Conservation (phyloP, 2,329 filamentous ascomycete genomes). For the Diaporthe nobilis region DNA sequence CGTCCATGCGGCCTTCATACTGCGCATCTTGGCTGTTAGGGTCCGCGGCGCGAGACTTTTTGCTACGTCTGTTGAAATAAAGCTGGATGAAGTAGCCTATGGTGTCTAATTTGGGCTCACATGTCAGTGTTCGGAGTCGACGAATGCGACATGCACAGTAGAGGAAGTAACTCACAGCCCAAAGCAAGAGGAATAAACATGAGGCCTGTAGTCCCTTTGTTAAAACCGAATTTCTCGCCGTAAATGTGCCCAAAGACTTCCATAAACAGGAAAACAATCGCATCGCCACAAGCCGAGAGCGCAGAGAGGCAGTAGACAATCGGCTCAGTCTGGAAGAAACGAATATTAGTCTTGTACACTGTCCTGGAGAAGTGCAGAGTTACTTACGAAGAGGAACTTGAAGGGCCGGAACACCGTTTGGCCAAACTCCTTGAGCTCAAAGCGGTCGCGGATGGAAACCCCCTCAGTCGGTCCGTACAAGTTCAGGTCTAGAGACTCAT, state of each 20-base stretch:
- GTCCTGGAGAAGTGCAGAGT: not conserved
- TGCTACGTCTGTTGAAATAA: not conserved
- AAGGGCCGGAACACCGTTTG: conserved; percentile 22
- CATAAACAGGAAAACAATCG: conserved; percentile 83
- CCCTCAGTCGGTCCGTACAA: conserved; percentile 25
- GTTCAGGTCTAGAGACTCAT: conserved; percentile 11
- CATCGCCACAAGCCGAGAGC: conserved; percentile 80
- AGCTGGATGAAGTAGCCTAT: not conserved
- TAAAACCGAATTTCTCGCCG: conserved; percentile 8
- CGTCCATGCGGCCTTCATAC: conserved; percentile 21
- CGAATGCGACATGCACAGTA: not conserved
- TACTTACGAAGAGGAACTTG: conserved; percentile 12
- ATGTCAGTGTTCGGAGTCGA: not conserved
- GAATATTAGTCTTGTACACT: conserved; percentile 58
- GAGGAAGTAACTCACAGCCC: conserved; percentile 3
- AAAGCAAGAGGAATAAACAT: conserved; percentile 16
- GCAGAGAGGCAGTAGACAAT: conserved; percentile 80
- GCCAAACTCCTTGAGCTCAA: not conserved
- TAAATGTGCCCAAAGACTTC: conserved; percentile 68
- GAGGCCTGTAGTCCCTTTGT: not conserved
- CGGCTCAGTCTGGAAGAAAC: conserved; percentile 75
- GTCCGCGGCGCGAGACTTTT: not conserved
- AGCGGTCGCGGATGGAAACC: not conserved
- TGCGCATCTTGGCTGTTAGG: conserved; percentile 19
- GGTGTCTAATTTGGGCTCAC: not conserved